Evolutionary conservation across 2,329 filamentous ascomycete genomes (phyloP).

Genomic region (Hysterium pulicare): DNA sequence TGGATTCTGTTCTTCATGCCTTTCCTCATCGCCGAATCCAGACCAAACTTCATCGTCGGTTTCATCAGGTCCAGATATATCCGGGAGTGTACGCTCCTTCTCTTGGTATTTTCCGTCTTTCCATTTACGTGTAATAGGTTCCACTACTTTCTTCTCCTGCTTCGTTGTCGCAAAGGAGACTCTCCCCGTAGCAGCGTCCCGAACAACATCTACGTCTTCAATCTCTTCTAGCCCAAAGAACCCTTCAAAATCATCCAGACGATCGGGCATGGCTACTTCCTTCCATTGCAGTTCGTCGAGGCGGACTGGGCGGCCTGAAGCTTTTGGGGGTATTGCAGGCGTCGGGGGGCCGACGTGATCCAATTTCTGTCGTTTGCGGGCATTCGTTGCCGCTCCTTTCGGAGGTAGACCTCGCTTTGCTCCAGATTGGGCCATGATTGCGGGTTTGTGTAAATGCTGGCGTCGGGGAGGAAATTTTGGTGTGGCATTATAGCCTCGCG

Average conservation of each 20-base stretch:
- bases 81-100: background rate
- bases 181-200: constrained; percentile 49
- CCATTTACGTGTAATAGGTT: constrained; percentile 34
- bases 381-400: constrained; percentile 39
- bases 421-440: constrained; percentile 17
- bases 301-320: constrained; percentile 25
- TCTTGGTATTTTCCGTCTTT: constrained; percentile 12
- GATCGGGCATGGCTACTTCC: constrained; percentile 66
- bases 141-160: constrained; percentile 25
- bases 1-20: background rate
- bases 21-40: constrained; percentile 27
- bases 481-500: background rate
- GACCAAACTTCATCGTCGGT: constrained; percentile 29
- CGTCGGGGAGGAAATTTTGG: background rate
- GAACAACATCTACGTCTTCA: constrained; percentile 82
- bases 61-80: constrained; percentile 11
- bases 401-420: constrained; percentile 38
- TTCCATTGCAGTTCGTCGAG: constrained; percentile 60
- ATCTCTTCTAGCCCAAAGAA: constrained; percentile 92
- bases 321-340: constrained; percentile 11
- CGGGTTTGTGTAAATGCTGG: background rate
- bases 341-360: constrained; percentile 18
- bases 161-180: constrained; percentile 39
- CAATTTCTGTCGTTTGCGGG: constrained; percentile 44
- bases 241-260: constrained; percentile 84